phyloP scores from a whole-genome alignment of 108 stramenopile genomes.

The Mediolabrus comicus region DNA sequence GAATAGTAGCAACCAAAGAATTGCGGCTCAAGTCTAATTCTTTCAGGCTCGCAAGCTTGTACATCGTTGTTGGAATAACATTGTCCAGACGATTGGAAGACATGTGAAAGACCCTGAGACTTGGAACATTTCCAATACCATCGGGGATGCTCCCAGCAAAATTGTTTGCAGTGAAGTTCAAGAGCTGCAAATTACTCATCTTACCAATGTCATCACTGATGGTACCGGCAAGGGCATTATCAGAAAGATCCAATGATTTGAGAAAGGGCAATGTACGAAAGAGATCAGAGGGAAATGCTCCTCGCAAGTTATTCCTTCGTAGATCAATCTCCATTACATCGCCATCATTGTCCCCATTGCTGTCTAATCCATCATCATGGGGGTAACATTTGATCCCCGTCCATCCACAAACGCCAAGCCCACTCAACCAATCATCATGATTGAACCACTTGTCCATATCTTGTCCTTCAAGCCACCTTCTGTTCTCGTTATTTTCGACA shows the following conservation, averaged over 20 bases:
- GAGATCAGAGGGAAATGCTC: constrained; percentile 30
- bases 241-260: constrained; percentile 30
- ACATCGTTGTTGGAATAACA: constrained; percentile 27
- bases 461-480: background rate
- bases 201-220: constrained; percentile 16
- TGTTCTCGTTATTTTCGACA: background rate
- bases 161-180: constrained; percentile 40
- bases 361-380: background rate
- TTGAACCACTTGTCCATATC: constrained; percentile 12
- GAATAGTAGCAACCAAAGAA: constrained; percentile 48
- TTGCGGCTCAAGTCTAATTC: constrained; percentile 47
- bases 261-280: constrained; percentile 33
- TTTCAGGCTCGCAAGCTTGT: constrained; percentile 6
- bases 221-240: constrained; percentile 42
- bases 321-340: constrained; percentile 29
- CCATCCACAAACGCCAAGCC: constrained; percentile 32
- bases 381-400: constrained; percentile 32
- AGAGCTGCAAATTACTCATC: constrained; percentile 5
- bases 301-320: constrained; percentile 33
- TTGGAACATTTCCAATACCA: constrained; percentile 23
- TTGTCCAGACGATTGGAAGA: constrained; percentile 24
- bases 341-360: constrained; percentile 22
- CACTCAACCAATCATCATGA: constrained; percentile 31
- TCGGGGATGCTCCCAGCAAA: constrained; percentile 29
- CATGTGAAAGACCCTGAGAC: constrained; percentile 21